Evolutionary conservation across 2,329 filamentous ascomycete species (phyloP).

Genomic region (Tolypocladium tundrense): DNA sequence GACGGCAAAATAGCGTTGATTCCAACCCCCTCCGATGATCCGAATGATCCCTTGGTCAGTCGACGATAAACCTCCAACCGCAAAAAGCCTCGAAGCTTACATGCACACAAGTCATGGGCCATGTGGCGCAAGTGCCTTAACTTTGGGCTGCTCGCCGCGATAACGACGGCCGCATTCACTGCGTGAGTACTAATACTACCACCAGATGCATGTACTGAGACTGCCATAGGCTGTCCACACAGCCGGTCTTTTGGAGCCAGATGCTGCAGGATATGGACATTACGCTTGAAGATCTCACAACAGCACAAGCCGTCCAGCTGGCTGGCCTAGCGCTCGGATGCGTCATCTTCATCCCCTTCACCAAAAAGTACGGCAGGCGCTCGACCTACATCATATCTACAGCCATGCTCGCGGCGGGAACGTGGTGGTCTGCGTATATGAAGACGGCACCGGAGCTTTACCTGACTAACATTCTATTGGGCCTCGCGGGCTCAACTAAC

Average conservation of each 20-base stretch:
- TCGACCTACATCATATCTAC: constrained; percentile 17
- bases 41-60: constrained; percentile 5
- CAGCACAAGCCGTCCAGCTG: constrained; percentile 16
- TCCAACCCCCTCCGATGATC: constrained; percentile 1
- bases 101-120: constrained; percentile 9
- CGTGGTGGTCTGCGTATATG: constrained; percentile 13
- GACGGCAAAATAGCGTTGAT: not conserved
- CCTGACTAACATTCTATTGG: constrained; percentile 15
- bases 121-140: constrained; percentile 13
- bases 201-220: not conserved
- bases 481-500: constrained; percentile 26
- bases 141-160: constrained; percentile 9
- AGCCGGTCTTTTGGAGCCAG: constrained; percentile 11
- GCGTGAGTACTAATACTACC: constrained; percentile 6
- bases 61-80: not conserved
- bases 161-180: constrained; percentile 9
- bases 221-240: constrained; percentile 3
- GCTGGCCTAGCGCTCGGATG: constrained; percentile 21
- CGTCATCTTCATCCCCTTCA: constrained; percentile 22
- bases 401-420: constrained; percentile 10
- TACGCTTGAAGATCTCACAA: constrained; percentile 13
- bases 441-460: constrained; percentile 12
- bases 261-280: constrained; percentile 13
- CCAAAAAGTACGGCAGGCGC: constrained; percentile 22
- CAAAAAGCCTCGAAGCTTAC: not conserved